Evolutionary conservation across 2,329 filamentous ascomycete species (phyloP), one percentile per base, ranked within the genome.

Genomic region (Rutstroemia sydowiana): DNA sequence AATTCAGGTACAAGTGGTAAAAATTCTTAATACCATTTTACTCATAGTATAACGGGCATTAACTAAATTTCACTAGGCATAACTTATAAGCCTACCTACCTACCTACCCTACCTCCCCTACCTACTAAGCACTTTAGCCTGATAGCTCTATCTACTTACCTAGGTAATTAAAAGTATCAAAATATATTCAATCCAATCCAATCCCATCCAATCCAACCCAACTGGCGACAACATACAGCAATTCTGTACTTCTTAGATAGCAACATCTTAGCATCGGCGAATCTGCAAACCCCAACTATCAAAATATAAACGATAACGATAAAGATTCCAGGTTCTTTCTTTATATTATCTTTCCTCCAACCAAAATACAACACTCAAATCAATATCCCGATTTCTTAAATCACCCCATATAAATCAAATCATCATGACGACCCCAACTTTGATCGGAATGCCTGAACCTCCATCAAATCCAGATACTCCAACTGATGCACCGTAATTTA

Each of bases 361-460:
- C 9, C 34, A 36, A n/a, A 36, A 7, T 13, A 32, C 30, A 32
- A 7, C 7, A 32, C 16, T 39, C 14, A 7, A 39, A 39, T 39
- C 36, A 39, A 39, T n/a, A n/a, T n/a, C 13, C 14, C 6, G 9
- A 18, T 28, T 28, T 44, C 23, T 21, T n/a, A n/a, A n/a, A n/a
- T n/a, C n/a, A n/a, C n/a, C 34, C 13, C 37, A 40, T 40, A 40
- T 18, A n/a, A 10, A 5, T 9, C 18, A 11, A n/a, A 44, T 37
- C 45, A 41, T 42, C 37, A 54, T 51, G 45, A 61, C 65, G 57
- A 61, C 61, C 45, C 64, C 65, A 20, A 91, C 85, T 54, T 71
- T 92, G 57, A 91, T 92, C 75, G 89, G 91, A 67, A 78, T 95
- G 55, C 89, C 89, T 41, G 87, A 88, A 56, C 85, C 88, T 52